Conservation (phyloP, 148 eudicot species). For the Rhododendron kiyosumense region DNA sequence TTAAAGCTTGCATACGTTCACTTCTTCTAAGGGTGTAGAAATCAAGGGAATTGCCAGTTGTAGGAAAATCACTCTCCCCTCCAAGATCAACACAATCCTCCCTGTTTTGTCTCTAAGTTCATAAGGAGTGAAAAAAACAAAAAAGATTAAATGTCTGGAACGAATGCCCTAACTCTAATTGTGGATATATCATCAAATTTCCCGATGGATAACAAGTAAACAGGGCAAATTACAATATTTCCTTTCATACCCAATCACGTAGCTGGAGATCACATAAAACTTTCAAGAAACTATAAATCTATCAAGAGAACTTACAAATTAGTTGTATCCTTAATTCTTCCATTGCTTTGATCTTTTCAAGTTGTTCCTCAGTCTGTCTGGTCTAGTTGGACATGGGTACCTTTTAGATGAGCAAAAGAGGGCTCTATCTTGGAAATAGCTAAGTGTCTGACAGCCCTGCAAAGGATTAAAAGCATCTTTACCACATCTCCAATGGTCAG, state of each 20-base stretch:
- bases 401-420: not conserved
- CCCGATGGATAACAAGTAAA: not conserved
- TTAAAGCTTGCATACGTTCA: not conserved
- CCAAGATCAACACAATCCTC: not conserved
- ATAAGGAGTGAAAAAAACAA: not conserved
- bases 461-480: constrained; percentile 12
- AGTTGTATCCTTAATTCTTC: constrained; percentile 1
- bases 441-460: constrained; percentile 1
- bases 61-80: not conserved
- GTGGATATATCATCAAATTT: not conserved
- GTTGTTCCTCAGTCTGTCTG: constrained; percentile 9
- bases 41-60: not conserved
- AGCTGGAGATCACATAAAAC: not conserved
- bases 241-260: not conserved
- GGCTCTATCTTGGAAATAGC: constrained; percentile 10
- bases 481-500: constrained; percentile 24
- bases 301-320: constrained; percentile 9
- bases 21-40: not conserved
- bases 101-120: not conserved
- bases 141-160: not conserved
- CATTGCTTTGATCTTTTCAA: not conserved
- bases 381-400: constrained; percentile 3
- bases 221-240: not conserved
- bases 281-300: not conserved
- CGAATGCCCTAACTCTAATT: not conserved